These are phyloP conservation scores for Pseudogymnoascus sp. DNA, from an alignment of 2,329 filamentous ascomycete species.

Conservation along the genomic window DNA sequence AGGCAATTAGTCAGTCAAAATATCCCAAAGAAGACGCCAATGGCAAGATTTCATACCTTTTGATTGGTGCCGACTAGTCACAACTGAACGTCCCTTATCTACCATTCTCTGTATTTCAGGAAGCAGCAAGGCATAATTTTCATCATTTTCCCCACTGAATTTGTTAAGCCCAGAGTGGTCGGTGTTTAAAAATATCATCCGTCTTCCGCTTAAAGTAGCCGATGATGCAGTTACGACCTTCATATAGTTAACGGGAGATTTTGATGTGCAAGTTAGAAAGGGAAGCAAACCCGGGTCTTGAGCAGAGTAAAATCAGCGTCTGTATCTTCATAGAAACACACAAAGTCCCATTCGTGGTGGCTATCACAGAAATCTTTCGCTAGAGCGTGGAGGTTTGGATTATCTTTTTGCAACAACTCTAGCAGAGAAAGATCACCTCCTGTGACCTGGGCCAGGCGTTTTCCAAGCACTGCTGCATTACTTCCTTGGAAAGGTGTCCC, in stretches of 20 bases:
- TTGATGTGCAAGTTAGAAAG: background rate
- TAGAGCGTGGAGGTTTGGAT: conserved; percentile 2
- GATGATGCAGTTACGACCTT: conserved; percentile 14
- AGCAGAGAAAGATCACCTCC: conserved; percentile 6
- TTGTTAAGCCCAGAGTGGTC: conserved; percentile 20
- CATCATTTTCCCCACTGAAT: conserved; percentile 16
- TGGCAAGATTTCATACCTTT: conserved; percentile 3
- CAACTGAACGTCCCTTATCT: conserved; percentile 11
- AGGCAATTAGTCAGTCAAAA: background rate
- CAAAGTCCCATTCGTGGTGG: conserved; percentile 11
- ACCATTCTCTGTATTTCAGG: conserved; percentile 17
- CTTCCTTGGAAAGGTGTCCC: conserved; percentile 18
- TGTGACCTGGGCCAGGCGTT: background rate
- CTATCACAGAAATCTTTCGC: conserved; percentile 12
- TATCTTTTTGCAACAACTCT: conserved; percentile 14
- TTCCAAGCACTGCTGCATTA: conserved; percentile 10
- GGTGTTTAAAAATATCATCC: conserved; percentile 16
- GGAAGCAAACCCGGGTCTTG: conserved; percentile 2
- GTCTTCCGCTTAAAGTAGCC: conserved; percentile 13
- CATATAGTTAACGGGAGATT: background rate
- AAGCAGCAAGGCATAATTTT: conserved; percentile 15
- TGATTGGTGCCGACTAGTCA: background rate
- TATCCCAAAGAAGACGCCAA: background rate
- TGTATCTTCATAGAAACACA: conserved; percentile 15
- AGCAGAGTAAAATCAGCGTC: conserved; percentile 2